These are phyloP conservation scores for Leishmania aethiopica DNA, from an alignment of 208 protist genomes.

Conservation along the genomic window DNA sequence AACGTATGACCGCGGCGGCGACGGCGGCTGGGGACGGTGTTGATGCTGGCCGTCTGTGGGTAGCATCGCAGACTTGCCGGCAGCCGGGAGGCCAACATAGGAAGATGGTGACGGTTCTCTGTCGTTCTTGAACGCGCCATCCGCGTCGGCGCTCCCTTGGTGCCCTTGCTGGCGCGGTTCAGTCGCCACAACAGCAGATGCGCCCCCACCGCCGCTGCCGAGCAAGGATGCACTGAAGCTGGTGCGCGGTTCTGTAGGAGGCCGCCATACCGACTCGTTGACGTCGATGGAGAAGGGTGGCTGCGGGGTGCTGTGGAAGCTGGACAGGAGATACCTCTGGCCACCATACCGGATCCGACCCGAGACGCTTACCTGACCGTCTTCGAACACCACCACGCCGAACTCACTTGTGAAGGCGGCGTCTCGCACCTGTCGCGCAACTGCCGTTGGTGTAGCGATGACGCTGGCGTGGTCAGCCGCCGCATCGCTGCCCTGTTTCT, in stretches of 20 bases:
- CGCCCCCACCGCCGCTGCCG: not conserved
- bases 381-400: constrained; percentile 49
- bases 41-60: not conserved
- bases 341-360: constrained; percentile 39
- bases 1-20: not conserved
- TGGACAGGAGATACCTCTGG: constrained; percentile 27
- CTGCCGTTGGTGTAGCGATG: constrained; percentile 38
- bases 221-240: not conserved
- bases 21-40: not conserved
- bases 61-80: not conserved
- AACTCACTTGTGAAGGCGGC: constrained; percentile 56
- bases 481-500: not conserved
- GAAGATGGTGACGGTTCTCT: not conserved
- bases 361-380: constrained; percentile 47
- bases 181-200: not conserved
- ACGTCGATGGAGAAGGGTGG: constrained; percentile 38
- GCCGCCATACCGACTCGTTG: constrained; percentile 10
- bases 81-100: not conserved
- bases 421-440: constrained; percentile 53
- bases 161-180: not conserved
- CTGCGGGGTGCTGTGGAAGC: constrained; percentile 42
- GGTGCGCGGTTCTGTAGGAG: not conserved
- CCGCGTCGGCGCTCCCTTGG: not conserved
- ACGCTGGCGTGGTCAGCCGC: constrained; percentile 2
- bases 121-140: not conserved